A percentile compares a stretch with the other conserved stretches of the same genome.
Conservation (phyloP, 116 monocot species). For the Dioscorea cayenensis region DNA sequence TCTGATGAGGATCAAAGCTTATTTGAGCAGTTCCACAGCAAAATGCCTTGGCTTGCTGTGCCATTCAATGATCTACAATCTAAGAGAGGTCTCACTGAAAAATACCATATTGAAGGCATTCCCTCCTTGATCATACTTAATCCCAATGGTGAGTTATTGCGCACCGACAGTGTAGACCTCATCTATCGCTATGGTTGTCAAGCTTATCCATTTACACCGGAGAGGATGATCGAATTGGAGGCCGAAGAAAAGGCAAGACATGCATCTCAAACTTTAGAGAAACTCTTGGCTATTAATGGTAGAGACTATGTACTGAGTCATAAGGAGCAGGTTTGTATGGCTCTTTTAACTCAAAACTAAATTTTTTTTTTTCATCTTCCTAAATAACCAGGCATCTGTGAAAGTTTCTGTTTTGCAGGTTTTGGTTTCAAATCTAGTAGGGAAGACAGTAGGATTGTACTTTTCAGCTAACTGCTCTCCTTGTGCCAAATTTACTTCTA, state of each 20-base stretch:
- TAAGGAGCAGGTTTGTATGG: conserved; percentile 25
- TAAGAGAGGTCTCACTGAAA: conserved; percentile 29
- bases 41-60: conserved; percentile 54
- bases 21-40: conserved; percentile 38
- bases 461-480: conserved; percentile 44
- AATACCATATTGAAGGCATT: conserved; percentile 42
- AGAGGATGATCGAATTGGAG: conserved; percentile 33
- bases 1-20: conserved; percentile 44
- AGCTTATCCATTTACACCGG: conserved; percentile 37
- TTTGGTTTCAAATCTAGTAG: conserved; percentile 28
- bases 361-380: not conserved
- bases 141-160: conserved; percentile 20
- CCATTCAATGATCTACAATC: conserved; percentile 31
- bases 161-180: conserved; percentile 30
- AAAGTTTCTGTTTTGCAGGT: conserved; percentile 28
- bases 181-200: conserved; percentile 21
- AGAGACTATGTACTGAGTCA: conserved; percentile 33
- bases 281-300: conserved; percentile 27
- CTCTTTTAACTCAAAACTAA: not conserved
- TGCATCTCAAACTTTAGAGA: conserved; percentile 46
- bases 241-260: conserved; percentile 39
- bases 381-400: not conserved
- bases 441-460: conserved; percentile 52
- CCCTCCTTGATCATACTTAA: conserved; percentile 40
- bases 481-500: conserved; percentile 45